Conservation (phyloP, 768 basidiomycete species). For the Termitomyces sp. region DNA sequence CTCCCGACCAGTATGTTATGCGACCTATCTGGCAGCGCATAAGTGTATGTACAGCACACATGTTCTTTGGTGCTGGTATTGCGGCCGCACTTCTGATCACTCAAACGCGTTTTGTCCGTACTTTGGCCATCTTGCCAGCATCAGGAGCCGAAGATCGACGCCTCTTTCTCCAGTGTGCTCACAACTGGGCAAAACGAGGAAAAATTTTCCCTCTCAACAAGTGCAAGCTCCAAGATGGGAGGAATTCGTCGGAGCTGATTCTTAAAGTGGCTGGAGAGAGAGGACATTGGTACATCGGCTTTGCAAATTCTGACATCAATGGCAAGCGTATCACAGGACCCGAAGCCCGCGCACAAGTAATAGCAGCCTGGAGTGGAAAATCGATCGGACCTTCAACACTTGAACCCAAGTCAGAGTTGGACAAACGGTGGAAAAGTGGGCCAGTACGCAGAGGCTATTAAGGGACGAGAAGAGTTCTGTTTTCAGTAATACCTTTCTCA, state of each 20-base stretch:
- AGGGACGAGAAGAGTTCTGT: neutral
- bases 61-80: slow-evolving; percentile 27
- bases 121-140: slow-evolving; percentile 25
- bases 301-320: slow-evolving; percentile 24
- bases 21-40: slow-evolving; percentile 34
- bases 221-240: slow-evolving; percentile 28
- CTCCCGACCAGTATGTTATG: slow-evolving; percentile 20
- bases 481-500: neutral
- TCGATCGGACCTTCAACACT: slow-evolving; percentile 10
- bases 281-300: slow-evolving; percentile 33
- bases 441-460: slow-evolving; percentile 18
- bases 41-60: slow-evolving; percentile 26
- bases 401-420: slow-evolving; percentile 7
- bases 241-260: slow-evolving; percentile 30
- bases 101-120: slow-evolving; percentile 30
- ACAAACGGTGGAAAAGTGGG: slow-evolving; percentile 27
- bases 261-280: slow-evolving; percentile 25
- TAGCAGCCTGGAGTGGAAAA: slow-evolving; percentile 26
- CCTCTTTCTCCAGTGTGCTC: slow-evolving; percentile 30
- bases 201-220: slow-evolving; percentile 22
- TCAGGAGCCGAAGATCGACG: slow-evolving; percentile 18
- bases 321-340: slow-evolving; percentile 18
- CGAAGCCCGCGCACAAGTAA: slow-evolving; percentile 25
- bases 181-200: slow-evolving; percentile 27
- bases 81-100: slow-evolving; percentile 28